Base-by-base conservation (phyloP, 129 eudicot species). In the Oenanthe sinensis region DNA sequence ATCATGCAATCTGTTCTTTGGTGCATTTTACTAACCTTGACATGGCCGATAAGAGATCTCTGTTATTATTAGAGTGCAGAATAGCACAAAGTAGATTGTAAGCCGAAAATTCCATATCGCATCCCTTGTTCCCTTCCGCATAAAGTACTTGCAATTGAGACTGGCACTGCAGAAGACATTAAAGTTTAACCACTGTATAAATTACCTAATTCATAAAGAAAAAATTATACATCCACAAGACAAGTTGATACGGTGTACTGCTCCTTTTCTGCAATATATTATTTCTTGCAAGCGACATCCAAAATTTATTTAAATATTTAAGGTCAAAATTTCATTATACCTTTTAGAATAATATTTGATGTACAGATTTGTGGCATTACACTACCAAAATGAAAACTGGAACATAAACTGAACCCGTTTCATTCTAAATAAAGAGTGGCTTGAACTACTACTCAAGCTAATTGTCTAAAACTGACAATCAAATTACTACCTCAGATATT, bases 11-110 rank as follows among this genome's bases (percentile, higher is more conserved):
- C 19, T n/a, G 28, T 10, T 46, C 52, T 42, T 70, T 44, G 33
- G 52, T 58, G 75, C 58, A 84, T 77, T 65, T 74, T 63, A 76
- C 90, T 52, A 78, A 93, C 97, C 97, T 91, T 74, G 98, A 90
- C 98, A 95, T 91, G 36, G 89, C 96, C 2, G 94, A 90, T 79
- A 91, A 82, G 82, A 91, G 97, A 78, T 95, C 98, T 80, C 97
- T 90, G 85, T 89, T 90, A 78, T 91, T 90, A 58, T 86, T 95
- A 26, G 98, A 95, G 91, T 91, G 98, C 87, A 94, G 83, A 80
- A 91, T 88, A 9, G 85, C 96, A 84, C 90, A 87, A 19, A 95
- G 94, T 81, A 95, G 81, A 84, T 91, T 88, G 85, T 95, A 95
- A 44, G 98, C 97, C 22, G 98, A 83, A 83, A 95, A 95, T 82